Evolutionary conservation across 1,284 basidiomycete genomes (phyloP), one percentile per base, ranked within the genome.

Genomic region (Cutaneotrichosporon sp.): DNA sequence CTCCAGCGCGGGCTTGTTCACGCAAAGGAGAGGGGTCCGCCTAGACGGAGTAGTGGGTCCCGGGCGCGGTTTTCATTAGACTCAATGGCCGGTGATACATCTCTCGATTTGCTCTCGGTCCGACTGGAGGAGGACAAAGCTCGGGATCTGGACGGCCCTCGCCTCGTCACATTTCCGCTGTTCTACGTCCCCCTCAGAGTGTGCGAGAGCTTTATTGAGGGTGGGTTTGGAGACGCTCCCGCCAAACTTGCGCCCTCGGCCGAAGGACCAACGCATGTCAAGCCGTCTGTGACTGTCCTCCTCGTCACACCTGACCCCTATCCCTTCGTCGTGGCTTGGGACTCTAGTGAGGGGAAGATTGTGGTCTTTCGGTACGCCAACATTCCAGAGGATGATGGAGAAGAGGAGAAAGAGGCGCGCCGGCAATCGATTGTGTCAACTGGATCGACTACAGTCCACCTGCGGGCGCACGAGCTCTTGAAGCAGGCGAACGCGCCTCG

Each of bases 141-240:
- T 7, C 81, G 81, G 49, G 82, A 82, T 0, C 82, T 81, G 16
- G 77, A 82, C 0, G 77, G 90, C 20, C 88, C 87, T 0, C 85
- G 85, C 3, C 78, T 92, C 22, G 91, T 87, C 71, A 82, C 85
- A 9, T 76, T 92, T 46, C 83, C 82, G 58, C 84, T 87, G 0
- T 84, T 87, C 42, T 80, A 86, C 2, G 90, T 93, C 70, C 79
- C 87, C 46, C 80, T 81, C 38, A 78, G 83, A 19, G 81, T 91
- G 10, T 51, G 57, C 26, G 59, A 68, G 41, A 66, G 53, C 3
- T 42, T 43, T n/a, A 51, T 66, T 5, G 53, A 57, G 11, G 61
- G 57, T 33, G 54, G 39, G 4, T 12, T 51, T 1, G 35, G 38
- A 11, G 35, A 41, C 9, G 10, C 11, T 17, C 4, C 37, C 44